Percentiles rank a stretch among this genome's conserved stretches.
Evolutionary conservation across 1,284 basidiomycete genomes (phyloP).

Genomic region (Grifola frondosa): DNA sequence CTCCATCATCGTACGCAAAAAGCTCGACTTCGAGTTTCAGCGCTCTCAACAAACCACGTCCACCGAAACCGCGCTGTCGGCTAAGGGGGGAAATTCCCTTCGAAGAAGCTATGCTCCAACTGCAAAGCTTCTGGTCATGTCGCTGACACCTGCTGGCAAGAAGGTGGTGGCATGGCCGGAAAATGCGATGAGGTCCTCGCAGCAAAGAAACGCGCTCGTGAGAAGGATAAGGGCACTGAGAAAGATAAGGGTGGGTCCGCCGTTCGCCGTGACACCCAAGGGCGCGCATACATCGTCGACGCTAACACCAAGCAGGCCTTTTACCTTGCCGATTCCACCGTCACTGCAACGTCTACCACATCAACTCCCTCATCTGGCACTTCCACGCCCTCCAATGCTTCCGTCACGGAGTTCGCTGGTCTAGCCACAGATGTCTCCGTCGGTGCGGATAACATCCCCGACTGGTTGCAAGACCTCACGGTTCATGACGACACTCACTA

Average conservation of each 20-base stretch:
- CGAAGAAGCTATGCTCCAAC: slow-evolving; percentile 1
- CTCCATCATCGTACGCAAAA: background rate
- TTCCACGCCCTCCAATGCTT: background rate
- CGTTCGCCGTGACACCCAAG: background rate
- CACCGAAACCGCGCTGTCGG: slow-evolving; percentile 1
- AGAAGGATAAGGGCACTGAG: no score
- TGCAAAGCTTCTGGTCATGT: slow-evolving; percentile 8
- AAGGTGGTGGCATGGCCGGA: slow-evolving; percentile 6
- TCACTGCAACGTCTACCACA: no score
- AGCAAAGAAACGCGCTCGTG: no score
- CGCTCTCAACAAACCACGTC: no score
- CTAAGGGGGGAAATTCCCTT: background rate
- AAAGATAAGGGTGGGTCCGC: no score
- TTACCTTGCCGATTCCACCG: background rate
- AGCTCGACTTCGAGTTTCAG: background rate
- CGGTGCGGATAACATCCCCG: no score
- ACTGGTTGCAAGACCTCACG: no score
- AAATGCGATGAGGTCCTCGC: background rate
- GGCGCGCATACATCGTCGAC: slow-evolving; percentile 3
- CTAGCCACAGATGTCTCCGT: no score
- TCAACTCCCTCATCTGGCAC: no score
- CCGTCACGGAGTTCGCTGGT: background rate
- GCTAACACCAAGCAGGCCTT: background rate
- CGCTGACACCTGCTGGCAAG: slow-evolving; percentile 4
- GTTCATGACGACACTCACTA: background rate